Evolutionary conservation across 2,329 filamentous ascomycete species (phyloP).

Genomic region (Beauveria bassiana): DNA sequence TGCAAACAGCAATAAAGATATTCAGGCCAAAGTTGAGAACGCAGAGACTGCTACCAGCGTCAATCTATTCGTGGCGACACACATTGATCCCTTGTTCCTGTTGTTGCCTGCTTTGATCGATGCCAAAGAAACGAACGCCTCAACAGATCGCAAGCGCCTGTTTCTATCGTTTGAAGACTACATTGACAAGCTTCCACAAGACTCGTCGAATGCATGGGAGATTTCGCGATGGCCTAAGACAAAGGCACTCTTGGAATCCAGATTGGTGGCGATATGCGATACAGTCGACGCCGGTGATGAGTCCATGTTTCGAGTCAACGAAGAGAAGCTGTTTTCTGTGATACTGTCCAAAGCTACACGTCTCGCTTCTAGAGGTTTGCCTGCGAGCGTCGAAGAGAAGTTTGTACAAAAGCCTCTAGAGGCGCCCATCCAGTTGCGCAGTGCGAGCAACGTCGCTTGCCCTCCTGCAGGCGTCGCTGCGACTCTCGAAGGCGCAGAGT

Average conservation of each 20-base stretch:
- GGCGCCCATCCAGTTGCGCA: conserved; percentile 64
- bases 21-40: conserved; percentile 26
- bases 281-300: conserved; percentile 77
- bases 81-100: conserved; percentile 78
- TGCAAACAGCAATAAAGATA: background rate
- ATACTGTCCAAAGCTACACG: conserved; percentile 64
- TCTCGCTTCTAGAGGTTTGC: conserved; percentile 59
- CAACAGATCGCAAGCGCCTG: conserved; percentile 47
- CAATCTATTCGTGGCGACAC: conserved; percentile 76
- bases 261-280: conserved; percentile 69
- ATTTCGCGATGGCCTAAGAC: conserved; percentile 43
- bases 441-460: conserved; percentile 27
- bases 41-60: conserved; percentile 51
- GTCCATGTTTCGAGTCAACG: conserved; percentile 72
- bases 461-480: background rate
- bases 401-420: conserved; percentile 73
- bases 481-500: conserved; percentile 16
- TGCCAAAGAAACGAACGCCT: conserved; percentile 29
- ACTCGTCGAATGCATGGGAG: conserved; percentile 49
- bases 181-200: conserved; percentile 52
- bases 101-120: conserved; percentile 63
- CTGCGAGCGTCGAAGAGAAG: conserved; percentile 74
- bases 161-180: conserved; percentile 67
- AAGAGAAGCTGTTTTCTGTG: conserved; percentile 58
- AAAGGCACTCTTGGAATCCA: conserved; percentile 48